A percentile compares a stretch with the other conserved stretches of the same genome.
phyloP scores from a whole-genome alignment of 1,284 basidiomycete species.

The Pholiota adiposa region DNA sequence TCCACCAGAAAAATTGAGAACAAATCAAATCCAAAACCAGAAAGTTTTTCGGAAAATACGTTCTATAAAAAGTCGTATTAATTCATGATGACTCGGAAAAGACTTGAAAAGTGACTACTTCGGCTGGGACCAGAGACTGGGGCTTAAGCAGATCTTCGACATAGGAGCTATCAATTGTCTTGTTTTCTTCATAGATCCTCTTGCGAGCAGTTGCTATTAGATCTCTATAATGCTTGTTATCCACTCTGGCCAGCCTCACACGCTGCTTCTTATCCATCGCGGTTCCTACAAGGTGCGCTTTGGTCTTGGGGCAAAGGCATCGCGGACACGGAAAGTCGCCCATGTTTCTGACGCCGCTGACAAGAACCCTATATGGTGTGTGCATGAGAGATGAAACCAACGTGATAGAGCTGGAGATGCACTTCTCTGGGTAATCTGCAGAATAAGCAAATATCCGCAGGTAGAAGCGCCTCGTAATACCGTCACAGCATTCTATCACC shows the following conservation, averaged over 20 bases:
- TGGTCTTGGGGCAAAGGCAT: constrained; percentile 25
- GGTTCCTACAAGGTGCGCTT: constrained; percentile 24
- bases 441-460: too few relatives aligned
- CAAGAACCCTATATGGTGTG: constrained; percentile 28
- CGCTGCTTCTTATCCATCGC: constrained; percentile 19
- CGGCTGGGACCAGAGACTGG: constrained; percentile 20
- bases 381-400: not conserved
- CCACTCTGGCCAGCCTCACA: not conserved
- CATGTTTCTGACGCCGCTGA: constrained; percentile 31
- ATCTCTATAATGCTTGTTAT: not conserved
- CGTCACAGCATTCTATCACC: too few relatives aligned
- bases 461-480: too few relatives aligned
- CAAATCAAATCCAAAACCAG: constrained; percentile 16
- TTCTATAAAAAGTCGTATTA: constrained; percentile 24
- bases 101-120: constrained; percentile 7
- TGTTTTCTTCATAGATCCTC: not conserved
- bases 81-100: constrained; percentile 6
- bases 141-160: constrained; percentile 20
- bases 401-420: too few relatives aligned
- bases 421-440: too few relatives aligned
- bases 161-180: not conserved
- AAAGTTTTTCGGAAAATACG: constrained; percentile 29
- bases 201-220: not conserved
- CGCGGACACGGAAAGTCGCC: constrained; percentile 32
- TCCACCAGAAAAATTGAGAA: constrained; percentile 29